Evolutionary conservation across 371 early-diverging fungal genomes (phyloP).

Genomic region (Lichtheimia ornata): DNA sequence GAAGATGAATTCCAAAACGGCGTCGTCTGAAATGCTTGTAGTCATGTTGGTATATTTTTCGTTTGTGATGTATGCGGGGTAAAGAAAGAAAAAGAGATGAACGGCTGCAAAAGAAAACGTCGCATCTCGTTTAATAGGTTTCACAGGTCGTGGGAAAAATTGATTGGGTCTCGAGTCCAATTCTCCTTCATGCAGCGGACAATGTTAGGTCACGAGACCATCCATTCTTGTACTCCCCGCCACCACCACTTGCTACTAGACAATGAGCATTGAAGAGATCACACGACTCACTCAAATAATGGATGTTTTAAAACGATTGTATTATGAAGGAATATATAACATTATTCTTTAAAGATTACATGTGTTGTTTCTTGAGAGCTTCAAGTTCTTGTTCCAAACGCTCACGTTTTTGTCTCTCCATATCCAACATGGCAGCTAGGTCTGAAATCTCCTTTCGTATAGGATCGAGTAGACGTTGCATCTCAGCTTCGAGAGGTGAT

Average conservation of each 20-base stretch:
- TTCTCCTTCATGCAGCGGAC: too few relatives aligned
- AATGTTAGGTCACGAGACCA: too few relatives aligned
- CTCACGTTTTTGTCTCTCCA: slow-evolving; percentile 5
- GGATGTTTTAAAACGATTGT: too few relatives aligned
- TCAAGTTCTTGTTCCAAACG: slow-evolving; percentile 9
- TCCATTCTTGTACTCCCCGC: too few relatives aligned
- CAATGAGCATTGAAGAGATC: too few relatives aligned
- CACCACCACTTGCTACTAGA: too few relatives aligned
- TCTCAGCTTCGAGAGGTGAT: neutral
- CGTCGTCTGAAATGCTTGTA: slow-evolving; percentile 34
- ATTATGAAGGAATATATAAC: too few relatives aligned
- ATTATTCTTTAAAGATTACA: too few relatives aligned
- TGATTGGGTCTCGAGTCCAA: neutral
- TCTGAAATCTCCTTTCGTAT: slow-evolving; percentile 9
- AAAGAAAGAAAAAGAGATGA: slow-evolving; percentile 6
- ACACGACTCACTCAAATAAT: too few relatives aligned
- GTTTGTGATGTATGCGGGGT: neutral
- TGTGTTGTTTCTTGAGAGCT: too few relatives aligned
- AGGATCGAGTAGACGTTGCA: neutral
- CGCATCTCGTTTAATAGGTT: neutral
- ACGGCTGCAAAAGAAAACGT: neutral
- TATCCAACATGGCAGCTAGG: neutral
- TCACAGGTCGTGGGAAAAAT: slow-evolving; percentile 8
- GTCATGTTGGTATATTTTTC: slow-evolving; percentile 10
- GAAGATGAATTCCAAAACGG: slow-evolving; percentile 48